Conservation (phyloP, 371 early-diverging fungal species). For the Mucor lusitanicus region DNA sequence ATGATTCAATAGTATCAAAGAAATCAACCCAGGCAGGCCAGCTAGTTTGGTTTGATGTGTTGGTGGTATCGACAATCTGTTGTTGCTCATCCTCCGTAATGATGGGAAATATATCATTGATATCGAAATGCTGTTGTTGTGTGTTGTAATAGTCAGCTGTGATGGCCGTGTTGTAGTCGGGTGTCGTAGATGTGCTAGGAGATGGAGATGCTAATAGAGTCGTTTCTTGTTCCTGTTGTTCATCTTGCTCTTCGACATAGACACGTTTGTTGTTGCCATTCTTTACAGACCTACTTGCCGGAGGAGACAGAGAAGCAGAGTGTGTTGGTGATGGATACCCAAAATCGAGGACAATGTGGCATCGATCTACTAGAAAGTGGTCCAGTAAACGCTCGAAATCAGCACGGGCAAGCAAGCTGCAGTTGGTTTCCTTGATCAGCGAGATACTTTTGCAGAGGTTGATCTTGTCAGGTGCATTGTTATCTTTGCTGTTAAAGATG, state of each 20-base stretch:
- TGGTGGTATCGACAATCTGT: neutral
- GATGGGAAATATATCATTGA: slow-evolving; percentile 2
- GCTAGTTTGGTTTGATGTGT: neutral
- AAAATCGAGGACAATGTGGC: neutral
- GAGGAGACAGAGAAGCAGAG: neutral
- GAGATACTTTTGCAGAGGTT: slow-evolving; percentile 10
- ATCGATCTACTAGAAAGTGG: slow-evolving; percentile 11
- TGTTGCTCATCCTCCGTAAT: neutral
- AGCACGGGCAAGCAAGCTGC: slow-evolving; percentile 5
- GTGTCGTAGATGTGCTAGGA: neutral
- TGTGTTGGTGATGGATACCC: slow-evolving; percentile 2
- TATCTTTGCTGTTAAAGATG: neutral
- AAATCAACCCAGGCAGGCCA: neutral
- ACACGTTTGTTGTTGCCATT: neutral
- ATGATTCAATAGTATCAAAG: slow-evolving; percentile 16
- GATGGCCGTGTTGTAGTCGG: neutral
- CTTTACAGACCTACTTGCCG: neutral
- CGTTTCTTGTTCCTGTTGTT: neutral
- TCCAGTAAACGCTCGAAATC: slow-evolving; percentile 22
- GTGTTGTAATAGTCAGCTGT: neutral
- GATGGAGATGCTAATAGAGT: neutral
- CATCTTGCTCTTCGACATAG: neutral
- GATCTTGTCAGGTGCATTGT: slow-evolving; percentile 5
- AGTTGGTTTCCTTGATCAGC: slow-evolving; percentile 19
- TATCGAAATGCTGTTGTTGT: slow-evolving; percentile 6